A percentile compares a stretch with the other conserved stretches of the same genome.
Evolutionary conservation across 805 yeast species (phyloP).

Genomic region (Candida orba): DNA sequence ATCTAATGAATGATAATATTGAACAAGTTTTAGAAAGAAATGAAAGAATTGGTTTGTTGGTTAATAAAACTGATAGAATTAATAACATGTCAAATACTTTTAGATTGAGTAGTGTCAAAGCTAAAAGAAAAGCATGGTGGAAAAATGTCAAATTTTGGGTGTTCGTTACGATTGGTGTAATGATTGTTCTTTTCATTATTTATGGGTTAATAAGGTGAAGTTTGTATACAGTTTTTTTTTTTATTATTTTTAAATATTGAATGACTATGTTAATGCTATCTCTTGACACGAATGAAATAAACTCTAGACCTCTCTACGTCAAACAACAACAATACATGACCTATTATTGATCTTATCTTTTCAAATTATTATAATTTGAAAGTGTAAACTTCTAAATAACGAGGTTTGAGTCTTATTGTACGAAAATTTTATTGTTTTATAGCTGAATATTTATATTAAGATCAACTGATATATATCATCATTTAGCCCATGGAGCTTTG

Average conservation of each 20-base stretch:
- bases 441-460: too few relatives aligned
- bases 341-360: too few relatives aligned
- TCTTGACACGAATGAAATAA: too few relatives aligned
- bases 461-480: neutral
- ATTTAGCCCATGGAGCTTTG: constrained; percentile 18
- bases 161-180: constrained; percentile 54
- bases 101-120: constrained; percentile 42
- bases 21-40: constrained; percentile 53
- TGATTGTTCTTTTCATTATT: constrained; percentile 64
- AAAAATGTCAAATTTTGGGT: constrained; percentile 39
- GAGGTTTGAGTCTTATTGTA: too few relatives aligned
- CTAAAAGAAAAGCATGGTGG: constrained; percentile 52
- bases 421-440: too few relatives aligned
- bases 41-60: constrained; percentile 47
- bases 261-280: too few relatives aligned
- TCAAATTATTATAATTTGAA: too few relatives aligned
- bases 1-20: constrained; percentile 53
- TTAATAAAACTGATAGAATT: constrained; percentile 54
- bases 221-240: too few relatives aligned
- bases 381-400: too few relatives aligned
- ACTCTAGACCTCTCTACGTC: too few relatives aligned
- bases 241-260: too few relatives aligned
- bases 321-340: too few relatives aligned
- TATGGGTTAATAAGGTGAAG: constrained; percentile 20
- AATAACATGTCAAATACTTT: constrained; percentile 48